Conservation (phyloP, 371 early-diverging fungal genomes). For the Quaeritorhiza haematococci region DNA sequence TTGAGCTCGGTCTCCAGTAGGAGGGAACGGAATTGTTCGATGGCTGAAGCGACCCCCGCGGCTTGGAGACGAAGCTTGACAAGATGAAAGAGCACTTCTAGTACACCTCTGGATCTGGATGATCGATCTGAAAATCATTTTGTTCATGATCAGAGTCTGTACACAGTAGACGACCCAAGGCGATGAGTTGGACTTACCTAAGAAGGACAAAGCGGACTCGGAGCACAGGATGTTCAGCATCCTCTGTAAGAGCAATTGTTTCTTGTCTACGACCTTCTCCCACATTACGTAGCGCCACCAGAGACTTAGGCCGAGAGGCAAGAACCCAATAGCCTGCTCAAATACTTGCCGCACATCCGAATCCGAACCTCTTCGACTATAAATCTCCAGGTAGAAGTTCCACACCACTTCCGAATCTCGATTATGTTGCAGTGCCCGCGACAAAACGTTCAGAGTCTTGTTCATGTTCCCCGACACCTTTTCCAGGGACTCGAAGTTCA, state of each 20-base stretch:
- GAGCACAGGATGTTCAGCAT: conserved; percentile 14
- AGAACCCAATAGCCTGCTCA: conserved; percentile 27
- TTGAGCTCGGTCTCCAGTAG: not conserved
- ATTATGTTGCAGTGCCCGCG: conserved; percentile 23
- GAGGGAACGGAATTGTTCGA: not conserved
- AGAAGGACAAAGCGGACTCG: not conserved
- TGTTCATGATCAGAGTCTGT: not conserved
- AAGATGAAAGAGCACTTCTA: not conserved
- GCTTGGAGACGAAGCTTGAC: not conserved
- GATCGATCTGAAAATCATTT: not conserved
- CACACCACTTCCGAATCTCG: conserved; percentile 24
- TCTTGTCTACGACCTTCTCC: conserved; percentile 11
- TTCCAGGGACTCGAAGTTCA: conserved; percentile 14
- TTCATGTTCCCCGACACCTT: conserved; percentile 11
- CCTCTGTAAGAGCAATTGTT: conserved; percentile 13
- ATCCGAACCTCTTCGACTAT: conserved; percentile 10
- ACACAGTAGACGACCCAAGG: not conserved
- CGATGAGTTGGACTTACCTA: not conserved
- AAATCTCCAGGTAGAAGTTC: conserved; percentile 37
- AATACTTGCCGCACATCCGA: conserved; percentile 26
- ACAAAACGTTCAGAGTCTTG: conserved; percentile 19
- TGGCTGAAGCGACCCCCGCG: not conserved
- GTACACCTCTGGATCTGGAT: not conserved
- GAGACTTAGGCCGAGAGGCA: conserved; percentile 11
- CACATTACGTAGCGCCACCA: conserved; percentile 34